Percentiles rank a stretch among this genome's conserved stretches.
phyloP scores from a whole-genome alignment of 2,329 filamentous ascomycete species.

The Coniosporium tulheliwenetii region DNA sequence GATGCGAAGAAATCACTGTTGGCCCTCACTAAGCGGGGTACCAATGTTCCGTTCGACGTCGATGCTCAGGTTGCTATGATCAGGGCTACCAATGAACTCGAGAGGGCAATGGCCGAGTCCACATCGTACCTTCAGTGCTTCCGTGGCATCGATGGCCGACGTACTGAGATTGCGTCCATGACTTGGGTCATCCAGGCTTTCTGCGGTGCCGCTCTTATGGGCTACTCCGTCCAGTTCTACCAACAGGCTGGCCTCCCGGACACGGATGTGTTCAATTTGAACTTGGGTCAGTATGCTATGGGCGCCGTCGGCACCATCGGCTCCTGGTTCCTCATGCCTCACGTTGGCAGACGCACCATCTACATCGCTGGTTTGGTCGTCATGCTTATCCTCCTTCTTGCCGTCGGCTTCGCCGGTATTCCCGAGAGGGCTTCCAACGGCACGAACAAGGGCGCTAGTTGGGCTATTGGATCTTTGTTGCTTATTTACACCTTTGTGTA shows the following conservation, averaged over 20 bases:
- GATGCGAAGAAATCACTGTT: conserved; percentile 17
- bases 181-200: conserved; percentile 20
- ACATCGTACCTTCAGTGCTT: conserved; percentile 73
- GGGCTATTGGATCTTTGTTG: conserved; percentile 11
- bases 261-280: conserved; percentile 19
- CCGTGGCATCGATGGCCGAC: conserved; percentile 51
- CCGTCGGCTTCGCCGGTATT: conserved; percentile 11
- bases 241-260: conserved; percentile 21
- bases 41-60: conserved; percentile 9
- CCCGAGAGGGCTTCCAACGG: neutral
- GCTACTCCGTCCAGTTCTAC: conserved; percentile 22
- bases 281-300: conserved; percentile 14
- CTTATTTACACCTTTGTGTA: conserved; percentile 11
- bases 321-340: conserved; percentile 18
- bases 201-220: conserved; percentile 15
- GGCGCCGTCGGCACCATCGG: conserved; percentile 11
- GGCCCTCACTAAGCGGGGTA: conserved; percentile 11
- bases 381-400: conserved; percentile 8
- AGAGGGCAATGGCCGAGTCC: conserved; percentile 58
- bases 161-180: conserved; percentile 24
- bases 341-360: conserved; percentile 22
- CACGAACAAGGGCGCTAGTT: conserved; percentile 6
- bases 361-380: conserved; percentile 15
- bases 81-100: conserved; percentile 43
- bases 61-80: conserved; percentile 22